Conservation (phyloP, 208 protist species). For the Wallacemonas rigidus region DNA sequence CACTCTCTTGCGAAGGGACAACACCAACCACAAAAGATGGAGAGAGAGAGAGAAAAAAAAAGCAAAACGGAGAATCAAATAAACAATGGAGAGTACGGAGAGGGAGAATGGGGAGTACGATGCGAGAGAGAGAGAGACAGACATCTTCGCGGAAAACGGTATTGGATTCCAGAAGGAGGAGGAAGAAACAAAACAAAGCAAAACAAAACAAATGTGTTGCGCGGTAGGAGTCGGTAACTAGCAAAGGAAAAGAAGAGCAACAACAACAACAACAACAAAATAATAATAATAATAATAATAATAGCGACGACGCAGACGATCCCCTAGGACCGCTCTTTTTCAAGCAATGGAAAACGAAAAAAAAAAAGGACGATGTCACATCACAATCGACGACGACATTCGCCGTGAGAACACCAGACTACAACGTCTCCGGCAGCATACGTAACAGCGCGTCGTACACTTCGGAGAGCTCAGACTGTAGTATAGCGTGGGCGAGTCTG, state of each 20-base stretch:
- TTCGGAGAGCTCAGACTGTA: not conserved
- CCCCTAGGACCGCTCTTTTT: no score
- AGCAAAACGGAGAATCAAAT: not conserved
- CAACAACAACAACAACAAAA: no score
- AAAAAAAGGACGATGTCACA: no score
- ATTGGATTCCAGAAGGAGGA: not conserved
- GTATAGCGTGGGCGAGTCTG: slow-evolving; percentile 15
- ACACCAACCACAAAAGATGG: no score
- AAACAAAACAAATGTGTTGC: not conserved
- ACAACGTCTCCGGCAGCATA: slow-evolving; percentile 11
- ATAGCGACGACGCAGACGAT: no score
- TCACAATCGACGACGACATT: no score
- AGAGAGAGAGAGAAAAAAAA: slow-evolving; percentile 2
- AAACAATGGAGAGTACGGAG: not conserved
- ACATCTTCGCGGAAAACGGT: not conserved
- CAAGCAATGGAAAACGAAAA: no score
- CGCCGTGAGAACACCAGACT: not conserved
- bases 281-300: no score
- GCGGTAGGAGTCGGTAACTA: no score
- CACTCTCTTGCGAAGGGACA: not conserved
- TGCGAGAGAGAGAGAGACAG: not conserved
- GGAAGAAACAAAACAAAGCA: not conserved
- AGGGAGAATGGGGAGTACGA: not conserved
- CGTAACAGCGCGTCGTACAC: not conserved
- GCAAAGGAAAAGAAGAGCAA: no score